Evolutionary conservation across 495 filamentous ascomycete species (phyloP), one percentile per base, ranked within the genome.

Genomic region (Trypethelium eluteriae): DNA sequence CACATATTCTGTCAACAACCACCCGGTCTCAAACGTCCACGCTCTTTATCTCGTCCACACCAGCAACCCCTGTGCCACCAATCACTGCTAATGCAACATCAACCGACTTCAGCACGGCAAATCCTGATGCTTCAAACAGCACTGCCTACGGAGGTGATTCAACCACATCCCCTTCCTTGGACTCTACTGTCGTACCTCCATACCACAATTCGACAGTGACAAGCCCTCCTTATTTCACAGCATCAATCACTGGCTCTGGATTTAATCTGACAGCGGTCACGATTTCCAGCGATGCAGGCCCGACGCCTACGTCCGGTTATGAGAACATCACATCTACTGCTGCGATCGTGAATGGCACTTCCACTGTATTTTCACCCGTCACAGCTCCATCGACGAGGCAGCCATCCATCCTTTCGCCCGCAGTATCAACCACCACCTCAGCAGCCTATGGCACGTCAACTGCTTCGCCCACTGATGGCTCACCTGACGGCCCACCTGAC

Each of bases 1-100:
- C 53, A 34, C 18, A 59, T 59, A 14, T 59, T 36, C 2, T n/a
- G 9, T 59, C 53, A 36, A 59, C 53, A 11, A 34, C 36, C 32
- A 59, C 53, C 5, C 18, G 53, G 53, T 59, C 53, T 35, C 53
- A 59, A 32, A 59, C 53, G 53, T 59, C 53, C 32, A 59, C 53
- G 10, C 32, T 59, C 25, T 59, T 59, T 32, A 59, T 59, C 32
- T 35, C 53, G 32, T 59, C 53, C 7, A 7, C 7, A 10, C 18
- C 53, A 59, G 53, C 5, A 34, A 59, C 32, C 36, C 25, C 53
- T 3, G 7, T 36, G 25, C 53, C 53, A 36, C 1, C 53, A 14
- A 59, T 59, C 32, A 14, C 7, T 10, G 34, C 6, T 6, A 7
- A 5, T 36, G 0, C 53, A 3, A n/a, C 18, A 32, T 35, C 53